phyloP scores from a whole-genome alignment of 768 basidiomycete species.

The Leucosporidium scottii region DNA sequence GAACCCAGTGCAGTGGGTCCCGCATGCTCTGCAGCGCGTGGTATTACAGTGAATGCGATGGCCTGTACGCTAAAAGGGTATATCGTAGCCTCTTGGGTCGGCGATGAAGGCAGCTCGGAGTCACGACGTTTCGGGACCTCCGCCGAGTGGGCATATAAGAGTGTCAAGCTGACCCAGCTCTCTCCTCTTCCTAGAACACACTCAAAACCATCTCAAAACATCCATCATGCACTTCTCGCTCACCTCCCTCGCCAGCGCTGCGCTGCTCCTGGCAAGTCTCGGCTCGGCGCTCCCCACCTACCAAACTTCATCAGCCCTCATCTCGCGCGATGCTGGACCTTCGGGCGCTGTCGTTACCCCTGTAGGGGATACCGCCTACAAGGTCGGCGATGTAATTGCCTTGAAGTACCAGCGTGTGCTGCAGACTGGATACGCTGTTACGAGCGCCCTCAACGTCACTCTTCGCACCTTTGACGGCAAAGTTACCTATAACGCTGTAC shows the following conservation, averaged over 20 bases:
- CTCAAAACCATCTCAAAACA: neutral
- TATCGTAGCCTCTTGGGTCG: too few relatives aligned
- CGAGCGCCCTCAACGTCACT: neutral
- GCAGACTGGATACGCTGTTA: neutral
- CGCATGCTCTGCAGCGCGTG: too few relatives aligned
- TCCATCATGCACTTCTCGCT: neutral
- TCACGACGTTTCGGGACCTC: too few relatives aligned
- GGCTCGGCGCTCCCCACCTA: neutral
- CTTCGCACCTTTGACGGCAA: neutral
- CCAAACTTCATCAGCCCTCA: neutral
- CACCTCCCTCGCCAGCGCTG: neutral
- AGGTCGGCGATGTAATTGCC: neutral
- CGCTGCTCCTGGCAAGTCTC: too few relatives aligned
- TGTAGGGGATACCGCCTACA: neutral
- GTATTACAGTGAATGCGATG: too few relatives aligned
- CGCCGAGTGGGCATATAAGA: too few relatives aligned
- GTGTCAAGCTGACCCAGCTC: too few relatives aligned
- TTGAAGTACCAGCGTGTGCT: neutral
- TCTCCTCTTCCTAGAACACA: neutral
- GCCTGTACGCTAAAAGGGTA: too few relatives aligned
- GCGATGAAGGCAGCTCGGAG: too few relatives aligned
- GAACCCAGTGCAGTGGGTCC: too few relatives aligned
- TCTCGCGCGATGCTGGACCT: neutral
- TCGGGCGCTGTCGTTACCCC: neutral
- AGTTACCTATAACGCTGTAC: neutral